phyloP scores from a whole-genome alignment of 2,329 filamentous ascomycete species.

The Colletotrichum phormii region DNA sequence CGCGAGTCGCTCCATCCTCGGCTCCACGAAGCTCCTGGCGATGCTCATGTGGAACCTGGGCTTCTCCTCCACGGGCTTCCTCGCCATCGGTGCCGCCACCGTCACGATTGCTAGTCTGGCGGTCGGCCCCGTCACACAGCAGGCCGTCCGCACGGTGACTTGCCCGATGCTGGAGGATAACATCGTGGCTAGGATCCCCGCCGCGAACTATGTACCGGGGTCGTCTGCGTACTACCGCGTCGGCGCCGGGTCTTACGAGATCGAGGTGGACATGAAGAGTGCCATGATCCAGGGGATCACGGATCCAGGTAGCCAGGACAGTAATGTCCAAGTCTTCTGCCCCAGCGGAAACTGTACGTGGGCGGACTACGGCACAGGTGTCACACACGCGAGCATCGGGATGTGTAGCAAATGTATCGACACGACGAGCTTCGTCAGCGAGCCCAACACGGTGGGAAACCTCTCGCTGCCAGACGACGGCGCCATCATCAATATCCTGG shows the following conservation, averaged over 20 bases:
- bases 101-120: conserved; percentile 43
- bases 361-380: conserved; percentile 26
- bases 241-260: conserved; percentile 39
- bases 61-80: conserved; percentile 29
- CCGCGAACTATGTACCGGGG: conserved; percentile 32
- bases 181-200: not conserved
- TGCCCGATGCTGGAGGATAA: conserved; percentile 24
- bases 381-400: conserved; percentile 27
- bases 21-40: conserved; percentile 41
- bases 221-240: conserved; percentile 38
- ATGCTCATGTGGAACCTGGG: conserved; percentile 22
- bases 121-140: conserved; percentile 47
- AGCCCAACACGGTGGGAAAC: not conserved
- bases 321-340: conserved; percentile 16
- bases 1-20: conserved; percentile 44
- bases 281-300: conserved; percentile 45
- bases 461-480: conserved; percentile 19
- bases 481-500: conserved; percentile 17
- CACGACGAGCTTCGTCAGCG: conserved; percentile 24
- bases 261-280: conserved; percentile 45
- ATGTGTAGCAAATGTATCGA: conserved; percentile 30
- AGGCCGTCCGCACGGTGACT: conserved; percentile 41
- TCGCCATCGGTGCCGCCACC: conserved; percentile 37
- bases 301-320: conserved; percentile 41
- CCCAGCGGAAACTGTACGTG: conserved; percentile 27